Evolutionary conservation across 1,284 basidiomycete genomes (phyloP), one percentile per base, ranked within the genome.

Genomic region (Gastroboletus turbinatus): DNA sequence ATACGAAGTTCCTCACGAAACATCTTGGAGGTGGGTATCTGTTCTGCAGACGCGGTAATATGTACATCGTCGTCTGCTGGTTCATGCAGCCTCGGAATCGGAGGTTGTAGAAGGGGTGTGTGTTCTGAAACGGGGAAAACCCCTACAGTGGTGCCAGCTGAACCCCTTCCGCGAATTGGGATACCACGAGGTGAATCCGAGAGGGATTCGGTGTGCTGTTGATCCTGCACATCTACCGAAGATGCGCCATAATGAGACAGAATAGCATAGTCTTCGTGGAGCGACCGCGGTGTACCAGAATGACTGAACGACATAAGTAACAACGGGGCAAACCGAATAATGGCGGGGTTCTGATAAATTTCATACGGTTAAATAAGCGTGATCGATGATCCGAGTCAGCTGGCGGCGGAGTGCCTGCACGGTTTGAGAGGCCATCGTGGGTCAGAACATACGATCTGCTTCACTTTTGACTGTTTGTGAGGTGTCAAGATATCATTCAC

Each of bases 1-100:
- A 86, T 82, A n/a, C 68, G 63, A 0, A 85, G 63, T 65, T 92
- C 88, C 54, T 88, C 82, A 65, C 76, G 75, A 58, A 82, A 78
- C 67, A 85, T 76, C 49, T 21, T 76, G 78, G 17, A 81, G 74
- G 67, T 60, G 8, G 57, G 52, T 1, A 73, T 3, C 75, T 71
- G 2, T 81, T 85, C 55, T 69, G 78, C 19, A 39, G 40, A 49
- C 2, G 27, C 10, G 13, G 33, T 9, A 27, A 50, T 46, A 11
- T 16, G 19, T 14, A 44, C 33, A 30, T 56, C 38, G 19, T 58
- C 55, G 17, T 59, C 59, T 21, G 33, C 32, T 23, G 54, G 30
- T 40, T 62, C 63, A 35, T 56, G 61, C 10, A 57, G 25, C 51
- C 47, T 55, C 29, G 56, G 59, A 8, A 54, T 54, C 4, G 60